Conservation (phyloP, 495 filamentous ascomycete species). For the Chaetomium tenue region DNA sequence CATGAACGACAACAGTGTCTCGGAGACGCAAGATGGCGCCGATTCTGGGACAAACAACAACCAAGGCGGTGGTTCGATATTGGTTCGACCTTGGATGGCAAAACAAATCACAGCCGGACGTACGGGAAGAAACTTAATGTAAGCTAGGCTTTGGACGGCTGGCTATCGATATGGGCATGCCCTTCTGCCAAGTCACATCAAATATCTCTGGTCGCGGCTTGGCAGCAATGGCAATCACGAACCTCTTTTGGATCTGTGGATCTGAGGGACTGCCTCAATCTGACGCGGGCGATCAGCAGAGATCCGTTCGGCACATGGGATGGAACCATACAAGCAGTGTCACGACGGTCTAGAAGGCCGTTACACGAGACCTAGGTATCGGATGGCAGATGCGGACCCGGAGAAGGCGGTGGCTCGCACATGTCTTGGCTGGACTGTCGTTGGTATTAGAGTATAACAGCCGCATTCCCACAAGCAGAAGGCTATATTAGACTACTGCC, state of each 20-base stretch:
- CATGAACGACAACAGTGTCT: neutral
- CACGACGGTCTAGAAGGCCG: neutral
- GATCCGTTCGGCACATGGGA: neutral
- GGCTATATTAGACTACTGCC: neutral
- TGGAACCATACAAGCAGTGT: neutral
- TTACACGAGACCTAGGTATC: neutral
- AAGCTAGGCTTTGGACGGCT: neutral
- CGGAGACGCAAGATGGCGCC: neutral
- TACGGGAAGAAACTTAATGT: neutral
- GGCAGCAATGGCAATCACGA: neutral
- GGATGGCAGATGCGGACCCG: neutral
- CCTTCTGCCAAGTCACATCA: neutral
- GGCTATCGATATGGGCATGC: neutral
- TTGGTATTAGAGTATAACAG: constrained; percentile 1
- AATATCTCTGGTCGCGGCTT: neutral
- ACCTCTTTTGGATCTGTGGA: neutral
- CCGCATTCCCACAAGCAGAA: constrained; percentile 1
- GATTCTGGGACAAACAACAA: neutral
- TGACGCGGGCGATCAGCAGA: neutral
- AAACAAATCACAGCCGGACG: neutral
- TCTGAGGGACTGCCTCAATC: neutral
- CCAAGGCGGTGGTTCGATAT: neutral
- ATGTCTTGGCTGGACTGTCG: neutral
- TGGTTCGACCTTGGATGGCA: neutral
- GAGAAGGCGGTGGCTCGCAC: neutral